These are phyloP conservation scores for Pseudocercospora musae DNA, from an alignment of 2,329 filamentous ascomycete species.

Conservation along the genomic window DNA sequence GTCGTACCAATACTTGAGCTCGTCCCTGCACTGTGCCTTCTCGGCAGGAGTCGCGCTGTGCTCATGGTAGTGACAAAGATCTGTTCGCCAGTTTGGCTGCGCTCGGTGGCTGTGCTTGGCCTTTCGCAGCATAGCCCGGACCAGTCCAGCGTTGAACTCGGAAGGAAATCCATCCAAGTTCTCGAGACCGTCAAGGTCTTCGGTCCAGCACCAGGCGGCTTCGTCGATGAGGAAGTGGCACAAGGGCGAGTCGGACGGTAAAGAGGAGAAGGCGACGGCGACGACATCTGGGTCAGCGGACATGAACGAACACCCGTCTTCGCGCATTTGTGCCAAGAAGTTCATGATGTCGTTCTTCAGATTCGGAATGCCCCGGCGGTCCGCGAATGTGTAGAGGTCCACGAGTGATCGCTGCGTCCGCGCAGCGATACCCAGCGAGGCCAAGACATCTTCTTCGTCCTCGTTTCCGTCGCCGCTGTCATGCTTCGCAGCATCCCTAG, in stretches of 20 bases:
- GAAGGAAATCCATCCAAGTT: slow-evolving; percentile 52
- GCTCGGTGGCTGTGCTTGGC: not conserved
- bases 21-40: not conserved
- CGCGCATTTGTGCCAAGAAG: not conserved
- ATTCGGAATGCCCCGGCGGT: not conserved
- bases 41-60: not conserved
- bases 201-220: slow-evolving; percentile 29
- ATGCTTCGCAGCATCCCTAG: no score
- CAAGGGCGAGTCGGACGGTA: not conserved
- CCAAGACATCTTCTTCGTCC: not conserved
- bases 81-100: not conserved
- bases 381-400: not conserved
- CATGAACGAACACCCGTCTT: not conserved
- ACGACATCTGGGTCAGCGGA: not conserved
- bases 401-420: not conserved
- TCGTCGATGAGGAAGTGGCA: not conserved
- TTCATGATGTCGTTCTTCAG: not conserved
- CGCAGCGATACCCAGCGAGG: not conserved
- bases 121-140: not conserved
- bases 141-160: not conserved
- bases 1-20: not conserved
- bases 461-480: not conserved
- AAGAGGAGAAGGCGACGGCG: not conserved
- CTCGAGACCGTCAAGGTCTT: slow-evolving; percentile 54
- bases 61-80: slow-evolving; percentile 1